These are phyloP conservation scores for Neltuma alba DNA, from an alignment of 306 rosid genomes.

Conservation along the genomic window DNA sequence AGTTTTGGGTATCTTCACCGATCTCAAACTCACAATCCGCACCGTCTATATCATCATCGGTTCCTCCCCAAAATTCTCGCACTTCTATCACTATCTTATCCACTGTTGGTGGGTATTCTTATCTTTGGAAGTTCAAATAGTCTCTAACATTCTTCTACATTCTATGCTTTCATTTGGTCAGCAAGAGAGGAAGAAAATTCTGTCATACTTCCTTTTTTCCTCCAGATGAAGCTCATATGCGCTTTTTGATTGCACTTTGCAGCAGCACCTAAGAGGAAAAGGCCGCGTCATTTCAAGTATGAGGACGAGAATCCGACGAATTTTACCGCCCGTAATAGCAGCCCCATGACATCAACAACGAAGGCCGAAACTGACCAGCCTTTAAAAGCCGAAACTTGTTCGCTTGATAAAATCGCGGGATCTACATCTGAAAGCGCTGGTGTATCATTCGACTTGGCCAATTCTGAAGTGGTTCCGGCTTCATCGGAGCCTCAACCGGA, in stretches of 20 bases:
- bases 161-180: slow-evolving; percentile 26
- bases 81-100: slow-evolving; percentile 55
- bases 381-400: slow-evolving; percentile 50
- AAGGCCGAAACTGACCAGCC: slow-evolving; percentile 61
- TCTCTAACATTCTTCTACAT: not conserved
- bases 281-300: slow-evolving; percentile 74
- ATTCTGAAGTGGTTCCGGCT: slow-evolving; percentile 35
- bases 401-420: slow-evolving; percentile 58
- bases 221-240: not conserved
- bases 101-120: slow-evolving; percentile 71
- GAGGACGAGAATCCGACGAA: slow-evolving; percentile 63
- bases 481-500: slow-evolving; percentile 51
- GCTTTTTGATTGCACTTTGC: slow-evolving; percentile 17
- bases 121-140: slow-evolving; percentile 10
- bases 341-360: slow-evolving; percentile 56
- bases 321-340: slow-evolving; percentile 51
- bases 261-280: slow-evolving; percentile 90
- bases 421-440: slow-evolving; percentile 61
- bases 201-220: not conserved
- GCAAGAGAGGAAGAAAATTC: not conserved
- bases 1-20: slow-evolving; percentile 84
- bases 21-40: slow-evolving; percentile 62
- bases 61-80: slow-evolving; percentile 64
- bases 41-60: slow-evolving; percentile 36
- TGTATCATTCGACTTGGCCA: slow-evolving; percentile 33